These are phyloP conservation scores for Tricholoma sp. DNA, from an alignment of 768 basidiomycete species.

Conservation along the genomic window DNA sequence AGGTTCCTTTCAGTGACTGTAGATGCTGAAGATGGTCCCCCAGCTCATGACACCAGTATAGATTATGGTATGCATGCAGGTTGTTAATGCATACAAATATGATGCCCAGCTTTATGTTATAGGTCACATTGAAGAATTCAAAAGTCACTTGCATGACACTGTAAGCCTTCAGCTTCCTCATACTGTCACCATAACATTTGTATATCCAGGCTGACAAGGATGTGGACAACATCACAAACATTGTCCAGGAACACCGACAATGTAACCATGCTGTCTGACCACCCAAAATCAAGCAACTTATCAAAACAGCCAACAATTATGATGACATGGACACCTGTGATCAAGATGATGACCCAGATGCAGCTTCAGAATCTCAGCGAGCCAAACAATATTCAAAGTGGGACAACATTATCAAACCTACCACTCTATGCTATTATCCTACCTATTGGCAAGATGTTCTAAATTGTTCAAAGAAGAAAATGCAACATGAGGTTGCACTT, in stretches of 20 bases:
- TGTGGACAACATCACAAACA: background rate
- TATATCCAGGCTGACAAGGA: background rate
- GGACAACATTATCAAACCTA: background rate
- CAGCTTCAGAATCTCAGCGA: background rate
- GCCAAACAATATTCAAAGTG: background rate
- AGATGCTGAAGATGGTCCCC: background rate
- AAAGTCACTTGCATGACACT: background rate
- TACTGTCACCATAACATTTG: background rate
- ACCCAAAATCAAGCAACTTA: background rate
- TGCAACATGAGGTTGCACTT: background rate
- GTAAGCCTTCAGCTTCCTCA: background rate
- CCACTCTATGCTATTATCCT: background rate
- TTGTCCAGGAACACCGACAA: background rate
- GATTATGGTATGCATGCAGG: background rate
- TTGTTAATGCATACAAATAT: background rate
- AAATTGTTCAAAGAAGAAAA: background rate
- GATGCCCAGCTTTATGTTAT: background rate
- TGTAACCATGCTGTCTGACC: background rate
- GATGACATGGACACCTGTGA: background rate
- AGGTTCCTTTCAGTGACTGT: background rate
- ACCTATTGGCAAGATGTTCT: background rate
- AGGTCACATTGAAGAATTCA: background rate
- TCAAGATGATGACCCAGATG: background rate
- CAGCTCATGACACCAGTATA: background rate
- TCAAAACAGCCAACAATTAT: no score